phyloP scores from a whole-genome alignment of 2,329 filamentous ascomycete species.

The Apiospora koreana region DNA sequence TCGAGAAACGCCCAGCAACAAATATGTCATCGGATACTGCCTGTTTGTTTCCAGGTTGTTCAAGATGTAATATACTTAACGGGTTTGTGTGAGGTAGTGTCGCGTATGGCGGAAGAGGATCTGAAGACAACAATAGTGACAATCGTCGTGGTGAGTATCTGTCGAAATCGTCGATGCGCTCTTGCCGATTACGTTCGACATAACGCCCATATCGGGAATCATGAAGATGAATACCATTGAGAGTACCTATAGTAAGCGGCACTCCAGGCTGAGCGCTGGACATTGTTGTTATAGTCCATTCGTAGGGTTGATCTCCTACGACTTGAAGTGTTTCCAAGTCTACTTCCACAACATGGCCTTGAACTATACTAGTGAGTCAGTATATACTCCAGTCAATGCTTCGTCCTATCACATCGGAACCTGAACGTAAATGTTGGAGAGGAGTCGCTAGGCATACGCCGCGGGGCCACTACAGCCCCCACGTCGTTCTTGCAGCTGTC shows the following conservation, averaged over 20 bases:
- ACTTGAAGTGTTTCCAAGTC: slow-evolving; percentile 74
- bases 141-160: slow-evolving; percentile 29
- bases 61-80: slow-evolving; percentile 78
- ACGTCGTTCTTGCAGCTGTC: no score
- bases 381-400: neutral
- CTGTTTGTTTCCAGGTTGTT: slow-evolving; percentile 50
- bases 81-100: slow-evolving; percentile 79
- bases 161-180: slow-evolving; percentile 38
- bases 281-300: slow-evolving; percentile 81
- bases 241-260: slow-evolving; percentile 83
- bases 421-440: no score
- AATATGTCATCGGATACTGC: slow-evolving; percentile 77
- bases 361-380: neutral
- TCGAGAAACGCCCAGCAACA: slow-evolving; percentile 85
- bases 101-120: slow-evolving; percentile 61
- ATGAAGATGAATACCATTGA: slow-evolving; percentile 77
- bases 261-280: slow-evolving; percentile 67
- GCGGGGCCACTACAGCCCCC: no score
- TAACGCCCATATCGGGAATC: slow-evolving; percentile 62
- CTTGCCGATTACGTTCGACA: slow-evolving; percentile 32
- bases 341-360: slow-evolving; percentile 70
- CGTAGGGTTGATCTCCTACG: slow-evolving; percentile 70
- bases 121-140: slow-evolving; percentile 50
- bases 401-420: neutral
- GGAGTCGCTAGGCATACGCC: no score